These are phyloP conservation scores for Chlorociboria aeruginascens DNA, from an alignment of 495 filamentous ascomycete species.

Conservation along the genomic window DNA sequence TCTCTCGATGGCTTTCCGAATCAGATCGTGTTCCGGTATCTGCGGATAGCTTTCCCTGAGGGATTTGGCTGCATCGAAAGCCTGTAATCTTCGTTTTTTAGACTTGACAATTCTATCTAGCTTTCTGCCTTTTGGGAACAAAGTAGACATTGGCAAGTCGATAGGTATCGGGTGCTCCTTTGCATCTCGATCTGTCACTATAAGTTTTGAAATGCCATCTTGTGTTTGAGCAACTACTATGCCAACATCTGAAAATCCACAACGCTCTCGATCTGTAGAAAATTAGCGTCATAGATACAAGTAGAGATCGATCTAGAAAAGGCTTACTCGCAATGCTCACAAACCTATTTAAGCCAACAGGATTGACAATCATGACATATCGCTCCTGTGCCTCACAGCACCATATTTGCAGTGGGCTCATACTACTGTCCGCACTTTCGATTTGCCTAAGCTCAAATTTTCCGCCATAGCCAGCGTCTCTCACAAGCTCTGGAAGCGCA, in stretches of 20 bases:
- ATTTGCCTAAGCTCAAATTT: conserved; percentile 85
- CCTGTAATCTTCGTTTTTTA: conserved; percentile 51
- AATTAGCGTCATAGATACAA: neutral
- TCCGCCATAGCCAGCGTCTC: conserved; percentile 80
- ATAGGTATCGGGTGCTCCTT: conserved; percentile 67
- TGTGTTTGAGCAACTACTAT: conserved; percentile 54
- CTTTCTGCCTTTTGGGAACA: conserved; percentile 86
- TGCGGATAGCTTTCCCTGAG: conserved; percentile 29
- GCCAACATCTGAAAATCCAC: conserved; percentile 88
- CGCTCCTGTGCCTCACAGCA: conserved; percentile 63
- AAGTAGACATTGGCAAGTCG: conserved; percentile 78
- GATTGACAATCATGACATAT: conserved; percentile 77
- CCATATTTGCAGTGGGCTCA: conserved; percentile 96
- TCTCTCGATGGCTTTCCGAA: conserved; percentile 63
- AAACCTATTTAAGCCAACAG: conserved; percentile 70
- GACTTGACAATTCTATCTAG: conserved; percentile 71
- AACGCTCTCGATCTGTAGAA: conserved; percentile 59
- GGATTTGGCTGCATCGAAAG: conserved; percentile 51
- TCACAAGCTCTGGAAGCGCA: conserved; percentile 81
- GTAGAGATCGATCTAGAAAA: neutral
- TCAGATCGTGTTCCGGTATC: conserved; percentile 47
- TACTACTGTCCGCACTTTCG: conserved; percentile 75
- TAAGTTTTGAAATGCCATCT: conserved; percentile 51
- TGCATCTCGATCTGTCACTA: conserved; percentile 74
- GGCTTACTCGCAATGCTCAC: conserved; percentile 55